phyloP scores from a whole-genome alignment of 140 eudicot species.

The Senecio squalidus region DNA sequence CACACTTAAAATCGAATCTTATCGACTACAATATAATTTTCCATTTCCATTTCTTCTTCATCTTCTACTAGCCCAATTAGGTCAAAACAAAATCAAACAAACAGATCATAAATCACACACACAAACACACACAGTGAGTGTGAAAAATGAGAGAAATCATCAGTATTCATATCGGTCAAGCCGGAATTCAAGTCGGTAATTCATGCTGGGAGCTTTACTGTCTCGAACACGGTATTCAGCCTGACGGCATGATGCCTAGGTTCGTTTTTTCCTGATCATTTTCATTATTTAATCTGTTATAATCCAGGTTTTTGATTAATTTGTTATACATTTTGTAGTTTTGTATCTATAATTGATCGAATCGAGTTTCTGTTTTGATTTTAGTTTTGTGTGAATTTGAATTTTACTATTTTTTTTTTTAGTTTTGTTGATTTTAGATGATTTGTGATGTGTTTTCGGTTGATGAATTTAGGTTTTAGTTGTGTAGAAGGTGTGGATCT shows the following conservation, averaged over 20 bases:
- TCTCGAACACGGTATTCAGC: slow-evolving; percentile 87
- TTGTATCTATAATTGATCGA: too few relatives aligned
- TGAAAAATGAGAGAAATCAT: slow-evolving; percentile 70
- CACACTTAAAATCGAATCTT: not conserved
- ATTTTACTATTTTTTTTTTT: not conserved
- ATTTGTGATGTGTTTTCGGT: not conserved
- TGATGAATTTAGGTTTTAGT: not conserved
- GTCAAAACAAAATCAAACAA: not conserved
- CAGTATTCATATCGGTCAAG: slow-evolving; percentile 89
- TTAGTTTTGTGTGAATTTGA: slow-evolving; percentile 5
- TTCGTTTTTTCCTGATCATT: not conserved
- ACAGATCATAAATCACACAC: not conserved
- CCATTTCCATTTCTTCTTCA: not conserved
- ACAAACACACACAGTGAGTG: not conserved
- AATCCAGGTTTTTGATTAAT: not conserved
- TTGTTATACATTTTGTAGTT: not conserved
- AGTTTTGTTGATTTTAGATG: not conserved
- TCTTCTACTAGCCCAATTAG: not conserved
- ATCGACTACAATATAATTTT: not conserved
- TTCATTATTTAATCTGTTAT: not conserved
- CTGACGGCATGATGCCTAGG: slow-evolving; percentile 97
- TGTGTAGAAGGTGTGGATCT: slow-evolving; percentile 8
- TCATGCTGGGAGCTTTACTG: slow-evolving; percentile 93
- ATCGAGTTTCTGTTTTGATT: too few relatives aligned
- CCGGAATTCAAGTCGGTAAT: slow-evolving; percentile 85